These are phyloP conservation scores for Ophiostoma piceae DNA, from an alignment of 2,329 filamentous ascomycete genomes.

Conservation along the genomic window DNA sequence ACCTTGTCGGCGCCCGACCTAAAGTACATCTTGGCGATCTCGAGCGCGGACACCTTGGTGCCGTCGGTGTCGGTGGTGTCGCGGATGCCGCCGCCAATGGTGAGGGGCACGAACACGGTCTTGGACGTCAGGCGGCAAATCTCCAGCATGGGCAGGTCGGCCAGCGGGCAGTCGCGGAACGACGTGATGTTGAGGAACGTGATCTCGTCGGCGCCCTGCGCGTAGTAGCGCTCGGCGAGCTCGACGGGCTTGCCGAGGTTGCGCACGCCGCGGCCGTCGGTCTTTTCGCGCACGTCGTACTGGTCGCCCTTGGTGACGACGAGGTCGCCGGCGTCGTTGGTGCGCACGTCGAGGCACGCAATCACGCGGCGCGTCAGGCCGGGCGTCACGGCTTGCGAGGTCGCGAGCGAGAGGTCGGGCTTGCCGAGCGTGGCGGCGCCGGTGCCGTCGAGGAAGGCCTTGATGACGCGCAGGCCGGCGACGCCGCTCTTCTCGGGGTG, in stretches of 20 bases:
- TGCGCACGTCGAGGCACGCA: constrained; percentile 89
- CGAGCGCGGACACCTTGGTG: constrained; percentile 77
- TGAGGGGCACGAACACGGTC: constrained; percentile 92
- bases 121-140: constrained; percentile 78
- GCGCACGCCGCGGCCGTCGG: constrained; percentile 61
- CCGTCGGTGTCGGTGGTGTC: constrained; percentile 88
- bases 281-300: constrained; percentile 94
- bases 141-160: constrained; percentile 93
- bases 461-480: constrained; percentile 76
- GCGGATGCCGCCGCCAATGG: constrained; percentile 90
- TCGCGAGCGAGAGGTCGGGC: neutral
- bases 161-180: constrained; percentile 90
- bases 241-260: constrained; percentile 97
- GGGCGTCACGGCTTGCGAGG: constrained; percentile 7
- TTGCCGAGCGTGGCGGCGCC: constrained; percentile 48
- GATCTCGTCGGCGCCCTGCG: constrained; percentile 92
- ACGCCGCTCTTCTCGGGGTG: constrained; percentile 96
- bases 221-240: constrained; percentile 89
- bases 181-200: constrained; percentile 98
- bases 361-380: constrained; percentile 91
- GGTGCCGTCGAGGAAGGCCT: constrained; percentile 76
- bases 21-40: constrained; percentile 97
- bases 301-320: constrained; percentile 98
- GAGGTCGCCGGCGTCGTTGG: constrained; percentile 89
- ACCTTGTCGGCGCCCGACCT: constrained; percentile 96